phyloP scores from a whole-genome alignment of 1,139 yeast genomes.

The Debaryomyces udenii region DNA sequence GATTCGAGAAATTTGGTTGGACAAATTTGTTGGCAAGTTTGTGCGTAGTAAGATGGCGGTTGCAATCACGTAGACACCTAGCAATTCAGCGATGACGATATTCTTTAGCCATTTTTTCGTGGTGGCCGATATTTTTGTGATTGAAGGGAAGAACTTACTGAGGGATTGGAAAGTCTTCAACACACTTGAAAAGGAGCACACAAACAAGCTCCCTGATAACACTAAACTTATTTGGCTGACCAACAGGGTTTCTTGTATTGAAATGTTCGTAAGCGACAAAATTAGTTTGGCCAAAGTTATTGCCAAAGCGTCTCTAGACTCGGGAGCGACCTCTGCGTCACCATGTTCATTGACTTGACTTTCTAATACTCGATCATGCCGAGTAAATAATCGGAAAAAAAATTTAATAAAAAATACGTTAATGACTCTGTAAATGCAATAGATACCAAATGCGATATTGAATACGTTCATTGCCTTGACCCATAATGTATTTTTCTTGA shows the following conservation, averaged over 20 bases:
- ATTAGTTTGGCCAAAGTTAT: constrained; percentile 62
- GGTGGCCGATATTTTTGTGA: constrained; percentile 24
- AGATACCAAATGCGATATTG: constrained; percentile 50
- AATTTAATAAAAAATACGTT: constrained; percentile 47
- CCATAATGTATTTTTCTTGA: constrained; percentile 8
- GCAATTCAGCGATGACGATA: constrained; percentile 65
- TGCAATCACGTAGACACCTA: constrained; percentile 80
- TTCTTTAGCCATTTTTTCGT: constrained; percentile 43
- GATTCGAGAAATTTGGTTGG: constrained; percentile 51
- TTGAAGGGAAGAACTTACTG: constrained; percentile 35
- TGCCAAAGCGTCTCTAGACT: constrained; percentile 60
- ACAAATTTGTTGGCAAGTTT: constrained; percentile 66
- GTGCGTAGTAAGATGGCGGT: constrained; percentile 78
- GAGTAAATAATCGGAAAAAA: constrained; percentile 24
- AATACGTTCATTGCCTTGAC: constrained; percentile 14
- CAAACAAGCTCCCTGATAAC: constrained; percentile 65
- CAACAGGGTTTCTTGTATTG: constrained; percentile 53
- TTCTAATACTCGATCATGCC: neutral
- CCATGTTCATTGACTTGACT: constrained; percentile 5
- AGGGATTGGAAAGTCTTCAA: constrained; percentile 52
- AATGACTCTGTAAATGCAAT: constrained; percentile 65
- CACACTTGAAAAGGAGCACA: constrained; percentile 69
- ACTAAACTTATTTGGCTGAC: constrained; percentile 66
- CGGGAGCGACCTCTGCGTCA: constrained; percentile 21
- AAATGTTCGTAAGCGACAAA: constrained; percentile 28